phyloP scores from a whole-genome alignment of 306 rosid species.

The Senna tora region DNA sequence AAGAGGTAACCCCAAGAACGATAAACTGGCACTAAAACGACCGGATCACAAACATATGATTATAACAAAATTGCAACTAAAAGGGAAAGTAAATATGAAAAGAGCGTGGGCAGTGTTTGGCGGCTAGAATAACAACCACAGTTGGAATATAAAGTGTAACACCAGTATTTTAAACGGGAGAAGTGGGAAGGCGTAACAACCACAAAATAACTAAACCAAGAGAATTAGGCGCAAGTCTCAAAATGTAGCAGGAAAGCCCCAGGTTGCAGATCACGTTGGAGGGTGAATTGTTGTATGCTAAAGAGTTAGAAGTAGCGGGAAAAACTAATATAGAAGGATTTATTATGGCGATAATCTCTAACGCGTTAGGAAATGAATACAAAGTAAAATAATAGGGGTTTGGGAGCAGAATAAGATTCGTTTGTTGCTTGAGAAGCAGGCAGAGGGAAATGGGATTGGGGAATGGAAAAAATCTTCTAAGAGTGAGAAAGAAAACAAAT shows the following conservation, averaged over 20 bases:
- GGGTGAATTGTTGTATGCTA: slow-evolving; percentile 37
- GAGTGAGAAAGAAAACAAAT: slow-evolving; percentile 8
- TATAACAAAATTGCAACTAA: neutral
- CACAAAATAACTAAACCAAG: slow-evolving; percentile 7
- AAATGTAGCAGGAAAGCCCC: slow-evolving; percentile 56
- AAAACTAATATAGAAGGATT: slow-evolving; percentile 49
- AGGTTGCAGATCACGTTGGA: slow-evolving; percentile 51
- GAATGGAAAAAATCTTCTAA: slow-evolving; percentile 12
- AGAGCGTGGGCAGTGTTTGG: slow-evolving; percentile 30
- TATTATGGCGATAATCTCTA: slow-evolving; percentile 58
- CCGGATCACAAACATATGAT: slow-evolving; percentile 40
- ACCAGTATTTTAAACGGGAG: slow-evolving; percentile 33
- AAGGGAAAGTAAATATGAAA: slow-evolving; percentile 25
- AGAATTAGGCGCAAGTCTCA: slow-evolving; percentile 45
- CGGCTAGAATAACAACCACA: slow-evolving; percentile 31
- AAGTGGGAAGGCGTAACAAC: slow-evolving; percentile 2
- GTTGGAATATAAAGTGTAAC: slow-evolving; percentile 33
- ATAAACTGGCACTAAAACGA: slow-evolving; percentile 32
- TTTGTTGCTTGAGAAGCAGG: slow-evolving; percentile 16
- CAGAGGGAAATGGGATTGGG: slow-evolving; percentile 31
- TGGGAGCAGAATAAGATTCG: slow-evolving; percentile 36
- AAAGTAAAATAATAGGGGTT: slow-evolving; percentile 25
- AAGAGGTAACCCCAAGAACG: slow-evolving; percentile 38
- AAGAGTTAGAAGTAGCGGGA: slow-evolving; percentile 26
- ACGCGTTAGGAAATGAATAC: slow-evolving; percentile 22